Evolutionary conservation across 139 green algal genomes (phyloP).

Genomic region (Tetraselmis striata): DNA sequence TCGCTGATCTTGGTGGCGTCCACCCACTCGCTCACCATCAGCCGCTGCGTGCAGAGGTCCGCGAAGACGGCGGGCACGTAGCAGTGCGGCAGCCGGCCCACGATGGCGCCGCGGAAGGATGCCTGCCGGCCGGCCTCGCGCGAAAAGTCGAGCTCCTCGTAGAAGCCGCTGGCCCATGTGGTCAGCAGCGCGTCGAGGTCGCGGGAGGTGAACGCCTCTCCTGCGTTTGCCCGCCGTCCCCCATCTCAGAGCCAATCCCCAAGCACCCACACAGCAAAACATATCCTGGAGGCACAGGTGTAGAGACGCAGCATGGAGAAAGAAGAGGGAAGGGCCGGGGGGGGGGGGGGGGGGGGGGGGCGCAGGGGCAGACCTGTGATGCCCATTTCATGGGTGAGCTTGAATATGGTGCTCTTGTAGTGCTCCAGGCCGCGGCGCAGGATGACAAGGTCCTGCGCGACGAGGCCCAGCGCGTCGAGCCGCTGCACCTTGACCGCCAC

Average conservation of each 20-base stretch:
- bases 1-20: neutral
- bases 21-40: conserved; percentile 6
- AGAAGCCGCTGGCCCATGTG: conserved; percentile 7
- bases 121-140: conserved; percentile 3
- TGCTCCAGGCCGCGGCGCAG: conserved; percentile 32
- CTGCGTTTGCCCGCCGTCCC: too few relatives aligned
- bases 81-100: neutral
- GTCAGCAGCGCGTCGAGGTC: conserved; percentile 7
- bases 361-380: too few relatives aligned
- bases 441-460: conserved; percentile 86
- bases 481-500: conserved; percentile 97
- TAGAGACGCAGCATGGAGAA: too few relatives aligned
- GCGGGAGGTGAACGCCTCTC: too few relatives aligned
- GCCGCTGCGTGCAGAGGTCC: neutral
- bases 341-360: too few relatives aligned
- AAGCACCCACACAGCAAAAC: too few relatives aligned
- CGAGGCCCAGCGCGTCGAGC: conserved; percentile 75
- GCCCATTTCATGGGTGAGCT: neutral
- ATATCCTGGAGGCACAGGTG: too few relatives aligned
- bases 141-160: conserved; percentile 13
- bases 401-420: conserved; percentile 9
- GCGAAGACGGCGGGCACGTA: neutral
- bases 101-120: neutral
- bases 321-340: neutral
- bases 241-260: too few relatives aligned